Evolutionary conservation across 2,329 filamentous ascomycete genomes (phyloP).

Genomic region (Paradendryphiella salina): DNA sequence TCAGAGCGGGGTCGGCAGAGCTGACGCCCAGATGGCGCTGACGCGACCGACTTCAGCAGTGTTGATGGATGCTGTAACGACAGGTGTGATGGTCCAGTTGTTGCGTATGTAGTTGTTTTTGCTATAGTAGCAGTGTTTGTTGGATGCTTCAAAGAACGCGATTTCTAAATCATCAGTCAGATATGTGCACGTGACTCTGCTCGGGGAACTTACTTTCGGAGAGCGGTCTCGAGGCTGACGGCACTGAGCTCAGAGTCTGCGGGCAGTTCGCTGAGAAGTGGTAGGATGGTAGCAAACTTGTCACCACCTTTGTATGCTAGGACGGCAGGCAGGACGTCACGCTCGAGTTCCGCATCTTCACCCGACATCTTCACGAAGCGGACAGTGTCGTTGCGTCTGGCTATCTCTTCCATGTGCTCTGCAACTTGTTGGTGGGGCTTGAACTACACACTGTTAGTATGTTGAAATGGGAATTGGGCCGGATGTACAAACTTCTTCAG

Average conservation of each 20-base stretch:
- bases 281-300: conserved; percentile 85
- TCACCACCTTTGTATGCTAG: conserved; percentile 89
- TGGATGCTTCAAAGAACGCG: conserved; percentile 31
- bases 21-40: too few species aligned
- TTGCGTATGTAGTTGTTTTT: too few species aligned
- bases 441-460: conserved; percentile 58
- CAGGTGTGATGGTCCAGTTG: too few species aligned
- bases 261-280: conserved; percentile 83
- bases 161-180: conserved; percentile 33
- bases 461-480: not conserved
- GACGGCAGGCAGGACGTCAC: conserved; percentile 82
- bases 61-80: too few species aligned
- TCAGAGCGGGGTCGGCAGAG: too few species aligned
- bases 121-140: too few species aligned
- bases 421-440: conserved; percentile 79
- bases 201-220: conserved; percentile 52
- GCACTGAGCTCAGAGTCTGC: conserved; percentile 57
- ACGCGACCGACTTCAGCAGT: too few species aligned
- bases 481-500: not conserved
- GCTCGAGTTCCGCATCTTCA: conserved; percentile 91
- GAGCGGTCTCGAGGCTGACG: conserved; percentile 59
- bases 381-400: conserved; percentile 68
- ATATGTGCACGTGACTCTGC: conserved; percentile 13
- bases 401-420: conserved; percentile 73
- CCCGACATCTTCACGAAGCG: conserved; percentile 92